These are phyloP conservation scores for Boletus sp. DNA, from an alignment of 768 basidiomycete genomes.

Conservation along the genomic window DNA sequence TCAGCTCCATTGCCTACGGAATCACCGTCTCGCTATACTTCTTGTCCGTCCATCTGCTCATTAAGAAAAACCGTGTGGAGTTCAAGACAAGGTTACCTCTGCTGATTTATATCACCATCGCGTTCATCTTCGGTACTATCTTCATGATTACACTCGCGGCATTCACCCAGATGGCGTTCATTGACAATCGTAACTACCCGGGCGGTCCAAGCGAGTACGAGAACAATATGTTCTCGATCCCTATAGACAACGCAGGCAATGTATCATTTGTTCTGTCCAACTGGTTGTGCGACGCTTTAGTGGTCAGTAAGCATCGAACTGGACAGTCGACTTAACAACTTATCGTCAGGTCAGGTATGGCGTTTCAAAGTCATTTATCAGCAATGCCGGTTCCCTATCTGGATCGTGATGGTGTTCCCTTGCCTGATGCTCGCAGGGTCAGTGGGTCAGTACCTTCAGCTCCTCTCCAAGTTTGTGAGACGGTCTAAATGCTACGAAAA, in stretches of 20 bases:
- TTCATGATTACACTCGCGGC: conserved; percentile 16
- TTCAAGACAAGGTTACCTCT: conserved; percentile 3
- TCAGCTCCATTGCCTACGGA: conserved; percentile 11
- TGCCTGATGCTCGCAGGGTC: conserved; percentile 11
- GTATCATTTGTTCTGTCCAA: conserved; percentile 3
- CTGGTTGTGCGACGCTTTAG: conserved; percentile 16
- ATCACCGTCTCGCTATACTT: conserved; percentile 2
- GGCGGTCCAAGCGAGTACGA: conserved; percentile 30
- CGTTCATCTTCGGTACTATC: conserved; percentile 14
- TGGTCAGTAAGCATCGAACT: conserved; percentile 11
- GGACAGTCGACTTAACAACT: not conserved
- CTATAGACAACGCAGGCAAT: not conserved
- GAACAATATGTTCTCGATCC: not conserved
- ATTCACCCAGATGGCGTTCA: conserved; percentile 27
- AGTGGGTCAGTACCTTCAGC: not conserved
- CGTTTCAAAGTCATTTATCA: conserved; percentile 18
- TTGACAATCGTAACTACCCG: conserved; percentile 31
- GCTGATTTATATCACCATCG: conserved; percentile 3
- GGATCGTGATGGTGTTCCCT: conserved; percentile 8
- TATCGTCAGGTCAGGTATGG: conserved; percentile 6
- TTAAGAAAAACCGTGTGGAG: not conserved
- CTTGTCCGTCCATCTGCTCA: conserved; percentile 7
- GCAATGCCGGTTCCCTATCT: not conserved
- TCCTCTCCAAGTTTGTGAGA: not conserved
- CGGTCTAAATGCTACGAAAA: not conserved